These are phyloP conservation scores for Neopestalotiopsis sp. DNA, from an alignment of 2,329 filamentous ascomycete genomes.

Conservation along the genomic window DNA sequence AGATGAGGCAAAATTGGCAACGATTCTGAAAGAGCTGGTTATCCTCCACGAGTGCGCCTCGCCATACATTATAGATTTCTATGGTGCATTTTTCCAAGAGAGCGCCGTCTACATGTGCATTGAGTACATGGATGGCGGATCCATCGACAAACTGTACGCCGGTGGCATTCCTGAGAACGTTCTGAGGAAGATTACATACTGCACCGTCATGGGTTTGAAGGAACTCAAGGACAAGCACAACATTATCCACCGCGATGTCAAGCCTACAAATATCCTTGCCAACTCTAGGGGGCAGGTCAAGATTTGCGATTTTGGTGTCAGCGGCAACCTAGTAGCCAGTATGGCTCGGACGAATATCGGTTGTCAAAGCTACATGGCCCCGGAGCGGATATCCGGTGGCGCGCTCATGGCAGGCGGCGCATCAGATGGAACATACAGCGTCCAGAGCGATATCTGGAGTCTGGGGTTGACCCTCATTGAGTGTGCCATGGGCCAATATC, in stretches of 20 bases:
- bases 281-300: slow-evolving; percentile 93
- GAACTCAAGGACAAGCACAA: slow-evolving; percentile 96
- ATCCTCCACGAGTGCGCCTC: slow-evolving; percentile 94
- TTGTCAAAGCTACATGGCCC: slow-evolving; percentile 99
- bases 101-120: slow-evolving; percentile 99
- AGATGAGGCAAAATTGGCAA: slow-evolving; percentile 94
- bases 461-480: slow-evolving; percentile 94
- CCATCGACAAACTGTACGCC: slow-evolving; percentile 92
- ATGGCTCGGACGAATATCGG: slow-evolving; percentile 99
- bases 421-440: slow-evolving; percentile 89
- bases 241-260: slow-evolving; percentile 98
- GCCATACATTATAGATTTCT: slow-evolving; percentile 98
- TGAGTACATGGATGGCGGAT: slow-evolving; percentile 98
- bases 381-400: slow-evolving; percentile 90
- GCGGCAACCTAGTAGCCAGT: slow-evolving; percentile 93
- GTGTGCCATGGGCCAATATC: slow-evolving; percentile 92
- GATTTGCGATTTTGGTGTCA: slow-evolving; percentile 98
- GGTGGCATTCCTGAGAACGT: slow-evolving; percentile 90
- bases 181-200: slow-evolving; percentile 86
- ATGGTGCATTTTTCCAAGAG: slow-evolving; percentile 98
- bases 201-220: slow-evolving; percentile 90
- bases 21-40: slow-evolving; percentile 97
- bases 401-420: slow-evolving; percentile 74
- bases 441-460: slow-evolving; percentile 98
- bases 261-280: slow-evolving; percentile 96